A percentile compares a stretch with the other conserved stretches of the same genome.
Evolutionary conservation across 1,139 yeast genomes (phyloP).

Genomic region (Hyphopichia fennica): DNA sequence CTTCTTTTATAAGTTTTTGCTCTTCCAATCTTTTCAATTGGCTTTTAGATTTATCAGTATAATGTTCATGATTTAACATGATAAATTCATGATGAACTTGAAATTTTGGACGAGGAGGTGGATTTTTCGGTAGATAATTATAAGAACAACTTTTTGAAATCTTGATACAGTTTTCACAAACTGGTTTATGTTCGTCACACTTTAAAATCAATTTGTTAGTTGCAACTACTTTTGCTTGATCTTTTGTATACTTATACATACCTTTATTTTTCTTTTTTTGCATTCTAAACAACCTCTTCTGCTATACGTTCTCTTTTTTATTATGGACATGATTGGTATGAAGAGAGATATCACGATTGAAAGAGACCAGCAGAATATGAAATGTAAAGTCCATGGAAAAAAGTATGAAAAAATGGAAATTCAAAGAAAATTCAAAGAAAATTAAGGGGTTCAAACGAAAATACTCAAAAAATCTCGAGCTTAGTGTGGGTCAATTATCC

Average conservation of each 20-base stretch:
- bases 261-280: conserved; percentile 15
- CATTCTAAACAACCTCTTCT: conserved; percentile 16
- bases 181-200: conserved; percentile 17
- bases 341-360: background rate
- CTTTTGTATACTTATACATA: conserved; percentile 7
- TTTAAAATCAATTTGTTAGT: conserved; percentile 1
- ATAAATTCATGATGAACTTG: background rate
- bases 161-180: conserved; percentile 12
- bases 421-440: too few species aligned
- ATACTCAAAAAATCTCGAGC: too few species aligned
- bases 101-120: background rate
- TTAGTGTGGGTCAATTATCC: too few species aligned
- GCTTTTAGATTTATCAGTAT: background rate
- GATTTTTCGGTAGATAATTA: background rate
- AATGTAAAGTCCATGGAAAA: too few species aligned
- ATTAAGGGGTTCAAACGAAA: too few species aligned
- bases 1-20: background rate
- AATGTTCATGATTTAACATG: background rate
- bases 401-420: too few species aligned
- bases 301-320: conserved; percentile 14
- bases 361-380: background rate
- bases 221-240: background rate
- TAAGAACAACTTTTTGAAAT: conserved; percentile 8
- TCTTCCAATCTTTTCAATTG: background rate
- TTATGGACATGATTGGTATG: background rate